Evolutionary conservation across 495 filamentous ascomycete species (phyloP).

Genomic region (Ascobolus immersus): DNA sequence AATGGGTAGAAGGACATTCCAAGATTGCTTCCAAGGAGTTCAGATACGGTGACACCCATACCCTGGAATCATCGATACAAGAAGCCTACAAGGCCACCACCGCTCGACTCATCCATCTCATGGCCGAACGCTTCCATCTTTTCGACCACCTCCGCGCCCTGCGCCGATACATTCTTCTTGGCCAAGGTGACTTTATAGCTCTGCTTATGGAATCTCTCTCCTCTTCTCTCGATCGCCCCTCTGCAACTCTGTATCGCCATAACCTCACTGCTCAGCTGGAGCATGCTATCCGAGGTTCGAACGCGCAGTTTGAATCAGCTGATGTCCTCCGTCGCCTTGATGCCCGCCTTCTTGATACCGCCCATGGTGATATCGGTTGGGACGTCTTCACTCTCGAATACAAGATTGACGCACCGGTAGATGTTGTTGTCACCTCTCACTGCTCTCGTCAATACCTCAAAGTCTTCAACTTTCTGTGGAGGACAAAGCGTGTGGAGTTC

Average conservation of each 20-base stretch:
- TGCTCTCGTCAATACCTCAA: conserved; percentile 90
- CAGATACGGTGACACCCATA: conserved; percentile 78
- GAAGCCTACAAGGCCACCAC: conserved; percentile 95
- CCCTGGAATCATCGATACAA: conserved; percentile 74
- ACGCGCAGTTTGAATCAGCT: conserved; percentile 83
- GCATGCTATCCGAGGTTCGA: conserved; percentile 88
- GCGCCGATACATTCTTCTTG: conserved; percentile 83
- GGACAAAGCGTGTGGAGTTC: conserved; percentile 93
- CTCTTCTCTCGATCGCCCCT: conserved; percentile 79
- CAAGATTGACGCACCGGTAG: conserved; percentile 89
- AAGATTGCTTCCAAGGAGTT: conserved; percentile 81
- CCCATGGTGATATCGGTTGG: conserved; percentile 94
- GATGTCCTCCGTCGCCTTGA: conserved; percentile 83
- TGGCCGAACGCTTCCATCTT: conserved; percentile 78
- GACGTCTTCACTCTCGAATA: conserved; percentile 98
- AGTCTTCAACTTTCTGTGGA: conserved; percentile 98
- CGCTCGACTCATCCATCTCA: conserved; percentile 78
- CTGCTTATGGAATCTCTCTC: conserved; percentile 91
- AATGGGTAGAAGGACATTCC: conserved; percentile 93
- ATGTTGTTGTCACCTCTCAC: conserved; percentile 90
- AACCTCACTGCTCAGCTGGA: conserved; percentile 90
- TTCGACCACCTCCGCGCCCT: conserved; percentile 80
- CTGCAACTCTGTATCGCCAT: conserved; percentile 79
- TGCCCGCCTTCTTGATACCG: conserved; percentile 83
- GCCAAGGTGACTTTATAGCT: conserved; percentile 92